phyloP scores from a whole-genome alignment of 2,329 filamentous ascomycete genomes.

The Colletotrichum somersetense region DNA sequence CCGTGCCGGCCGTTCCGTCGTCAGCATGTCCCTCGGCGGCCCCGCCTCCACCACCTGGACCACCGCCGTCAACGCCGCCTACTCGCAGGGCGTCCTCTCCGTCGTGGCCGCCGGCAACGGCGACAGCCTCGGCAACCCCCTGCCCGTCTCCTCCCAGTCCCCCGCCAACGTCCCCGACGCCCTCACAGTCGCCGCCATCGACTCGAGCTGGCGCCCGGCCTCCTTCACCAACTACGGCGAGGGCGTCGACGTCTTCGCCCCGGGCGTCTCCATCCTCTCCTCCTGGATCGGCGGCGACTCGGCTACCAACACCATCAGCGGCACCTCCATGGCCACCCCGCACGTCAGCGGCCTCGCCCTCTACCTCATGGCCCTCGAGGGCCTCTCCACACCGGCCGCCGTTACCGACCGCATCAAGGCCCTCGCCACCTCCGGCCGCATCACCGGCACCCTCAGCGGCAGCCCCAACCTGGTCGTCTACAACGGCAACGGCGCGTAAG shows the following conservation, averaged over 20 bases:
- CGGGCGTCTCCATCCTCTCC: constrained; percentile 60
- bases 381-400: constrained; percentile 54
- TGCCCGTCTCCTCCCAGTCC: constrained; percentile 52
- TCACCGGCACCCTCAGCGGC: constrained; percentile 50
- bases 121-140: constrained; percentile 48
- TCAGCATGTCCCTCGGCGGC: constrained; percentile 69
- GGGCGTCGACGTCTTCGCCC: constrained; percentile 64
- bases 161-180: constrained; percentile 62
- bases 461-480: constrained; percentile 62
- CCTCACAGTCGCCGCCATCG: constrained; percentile 66
- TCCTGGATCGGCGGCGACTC: constrained; percentile 58
- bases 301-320: constrained; percentile 62
- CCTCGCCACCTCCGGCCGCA: constrained; percentile 55
- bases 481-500: constrained; percentile 53
- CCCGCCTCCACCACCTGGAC: constrained; percentile 59
- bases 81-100: constrained; percentile 61
- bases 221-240: constrained; percentile 65
- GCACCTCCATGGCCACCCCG: constrained; percentile 73
- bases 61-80: constrained; percentile 61
- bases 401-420: constrained; percentile 57
- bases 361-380: constrained; percentile 65
- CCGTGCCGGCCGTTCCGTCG: constrained; percentile 59
- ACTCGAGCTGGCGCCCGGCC: constrained; percentile 53
- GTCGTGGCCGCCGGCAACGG: constrained; percentile 69
- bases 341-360: constrained; percentile 72